Base-by-base conservation (phyloP, 257 asterid genomes). In the Solanum sitiens region DNA sequence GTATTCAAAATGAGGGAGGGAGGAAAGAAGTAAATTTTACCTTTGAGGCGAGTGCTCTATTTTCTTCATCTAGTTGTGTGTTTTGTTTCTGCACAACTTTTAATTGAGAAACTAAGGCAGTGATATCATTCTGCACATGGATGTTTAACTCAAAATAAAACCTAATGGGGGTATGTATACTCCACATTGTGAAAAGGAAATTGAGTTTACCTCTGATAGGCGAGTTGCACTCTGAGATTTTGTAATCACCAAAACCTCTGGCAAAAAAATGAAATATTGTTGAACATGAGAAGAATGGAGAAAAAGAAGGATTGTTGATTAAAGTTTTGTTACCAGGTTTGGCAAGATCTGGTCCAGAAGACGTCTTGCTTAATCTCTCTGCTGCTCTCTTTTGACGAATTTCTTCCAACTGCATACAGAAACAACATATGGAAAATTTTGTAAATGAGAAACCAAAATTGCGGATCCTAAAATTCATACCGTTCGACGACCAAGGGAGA, bases 361-460 rank as follows among this genome's bases (percentile, higher is more conserved):
- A 77, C 9, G 91, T 89, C 91, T 97, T 95, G 94, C 93, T 93
- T 92, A 95, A 89, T 88, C 96, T 90, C 91, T 96, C 98, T 44
- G 98, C 98, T 5, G 99, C 98, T 87, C 99, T 95, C 92, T 94
- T 97, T 91, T 92, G 98, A 18, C 99, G 98, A 96, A 97, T 97
- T 76, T 96, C 99, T 88, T 94, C 99, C 94, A 97, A 73, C 99
- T 96, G 95, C 84, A 32, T 56, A 86, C 37, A 76, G n/a, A 63
- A 56, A 45, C 71, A 67, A 32, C 2, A n/a, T 71, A 4, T 8
- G 9, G 8, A 10, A 68, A 35, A 39, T 32, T 14, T 89, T 80
- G 12, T 42, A 89, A 45, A 45, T 44, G 32, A 20, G 83, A 86
- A 70, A 42, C 32, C n/a, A 70, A 10, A 32, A 68, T 70, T 18